Evolutionary conservation across 192 early-diverging fungal species (phyloP), one percentile per base, ranked within the genome.

Genomic region (Coemansia sp.): DNA sequence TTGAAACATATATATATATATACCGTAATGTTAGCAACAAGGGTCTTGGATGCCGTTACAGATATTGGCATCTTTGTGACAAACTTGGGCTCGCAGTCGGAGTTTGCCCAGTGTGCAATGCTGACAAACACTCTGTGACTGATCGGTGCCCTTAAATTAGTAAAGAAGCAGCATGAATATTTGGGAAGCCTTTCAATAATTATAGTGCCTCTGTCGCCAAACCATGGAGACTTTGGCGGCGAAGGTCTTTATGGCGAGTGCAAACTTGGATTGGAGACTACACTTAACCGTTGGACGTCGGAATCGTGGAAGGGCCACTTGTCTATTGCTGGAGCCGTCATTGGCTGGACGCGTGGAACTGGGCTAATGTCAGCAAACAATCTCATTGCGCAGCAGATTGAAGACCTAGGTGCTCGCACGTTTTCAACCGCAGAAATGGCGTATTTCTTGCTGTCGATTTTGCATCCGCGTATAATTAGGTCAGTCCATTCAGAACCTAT

Each of bases 331-430:
- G 94, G 94, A 61, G 93, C 94, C 56, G 90, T 93, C 61, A 97
- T 97, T 74, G 96, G 96, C 37, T 96, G 96, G 96, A 95, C 94
- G 62, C 90, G 96, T 73, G 96, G 96, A 57, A 98, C 96, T 51
- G 92, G 93, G 52, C 81, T 98, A 71, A 96, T 98, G 96, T 89
- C 87, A 41, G 82, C 85, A 60, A 96, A 94, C 86, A 95, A 96
- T 79, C 85, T 93, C 38, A 39, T 39, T 39, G 38, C 38, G 4
- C 38, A 39, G 8, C 4, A 39, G 38, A 39, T 39, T 39, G 38
- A 39, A 39, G 38, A 39, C 5, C 38, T 6, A 6, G 38, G 38
- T 39, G 38, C 38, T 8, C 38, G 8, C 67, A 96, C 96, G 35
- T 98, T 95, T 89, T 93, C 93, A 20, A 83, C 91, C 35, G 79